Conservation (phyloP, 257 asterid species). For the Rubia yunnanensis region DNA sequence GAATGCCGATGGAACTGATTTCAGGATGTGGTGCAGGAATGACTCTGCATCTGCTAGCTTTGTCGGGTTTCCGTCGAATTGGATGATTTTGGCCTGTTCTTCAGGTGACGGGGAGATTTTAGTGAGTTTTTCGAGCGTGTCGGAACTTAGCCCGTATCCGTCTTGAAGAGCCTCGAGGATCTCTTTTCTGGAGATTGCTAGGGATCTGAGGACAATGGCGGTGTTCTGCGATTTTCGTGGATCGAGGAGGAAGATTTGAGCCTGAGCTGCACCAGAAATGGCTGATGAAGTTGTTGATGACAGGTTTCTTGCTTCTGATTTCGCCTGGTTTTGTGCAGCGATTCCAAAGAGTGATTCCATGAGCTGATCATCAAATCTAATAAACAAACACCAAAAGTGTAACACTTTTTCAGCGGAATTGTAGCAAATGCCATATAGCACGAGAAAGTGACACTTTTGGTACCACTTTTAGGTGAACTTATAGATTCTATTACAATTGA, state of each 20-base stretch:
- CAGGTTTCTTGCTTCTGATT: conserved; percentile 19
- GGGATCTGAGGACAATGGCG: conserved; percentile 63
- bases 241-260: conserved; percentile 59
- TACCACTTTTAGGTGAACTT: too few species aligned
- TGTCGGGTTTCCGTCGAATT: conserved; percentile 48
- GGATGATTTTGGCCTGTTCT: conserved; percentile 48
- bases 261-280: conserved; percentile 25
- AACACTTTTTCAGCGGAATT: too few species aligned
- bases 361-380: conserved; percentile 69
- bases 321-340: conserved; percentile 27
- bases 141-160: conserved; percentile 55
- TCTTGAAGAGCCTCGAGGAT: conserved; percentile 53
- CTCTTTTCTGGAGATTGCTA: conserved; percentile 49
- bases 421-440: too few species aligned
- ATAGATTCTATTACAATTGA: too few species aligned
- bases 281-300: conserved; percentile 18
- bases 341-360: conserved; percentile 74
- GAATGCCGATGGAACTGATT: conserved; percentile 65
- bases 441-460: too few species aligned
- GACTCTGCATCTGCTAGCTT: conserved; percentile 80
- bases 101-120: conserved; percentile 66
- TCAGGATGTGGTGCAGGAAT: conserved; percentile 61
- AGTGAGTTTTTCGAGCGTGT: conserved; percentile 64
- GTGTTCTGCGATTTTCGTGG: conserved; percentile 74
- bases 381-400: conserved; percentile 1